These are phyloP conservation scores for Salix arbutifolia DNA, from an alignment of 345 rosid genomes.

Conservation along the genomic window DNA sequence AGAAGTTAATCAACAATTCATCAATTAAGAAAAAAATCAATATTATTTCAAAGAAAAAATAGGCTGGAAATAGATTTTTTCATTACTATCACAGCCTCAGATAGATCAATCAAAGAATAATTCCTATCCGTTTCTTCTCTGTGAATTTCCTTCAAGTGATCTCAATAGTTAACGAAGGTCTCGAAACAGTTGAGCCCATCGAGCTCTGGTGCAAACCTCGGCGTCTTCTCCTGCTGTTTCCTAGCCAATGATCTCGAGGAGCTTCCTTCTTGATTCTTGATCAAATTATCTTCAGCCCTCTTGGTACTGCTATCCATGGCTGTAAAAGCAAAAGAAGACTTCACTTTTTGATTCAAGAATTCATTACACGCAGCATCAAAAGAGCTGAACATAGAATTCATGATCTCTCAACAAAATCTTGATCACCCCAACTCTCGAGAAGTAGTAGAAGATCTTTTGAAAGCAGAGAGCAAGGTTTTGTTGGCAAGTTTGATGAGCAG, in stretches of 20 bases:
- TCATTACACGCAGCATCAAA: slow-evolving; percentile 63
- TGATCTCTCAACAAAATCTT: slow-evolving; percentile 10
- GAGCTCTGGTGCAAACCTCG: slow-evolving; percentile 53
- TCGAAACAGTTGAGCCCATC: slow-evolving; percentile 75
- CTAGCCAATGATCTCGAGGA: neutral
- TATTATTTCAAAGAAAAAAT: neutral
- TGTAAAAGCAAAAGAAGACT: slow-evolving; percentile 22
- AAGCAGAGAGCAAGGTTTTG: neutral
- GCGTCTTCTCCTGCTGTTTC: slow-evolving; percentile 19
- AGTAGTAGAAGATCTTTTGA: neutral
- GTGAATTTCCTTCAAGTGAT: neutral
- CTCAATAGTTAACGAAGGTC: slow-evolving; percentile 38
- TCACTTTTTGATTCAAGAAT: slow-evolving; percentile 39
- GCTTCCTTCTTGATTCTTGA: neutral
- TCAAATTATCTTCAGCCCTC: neutral
- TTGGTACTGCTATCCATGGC: neutral
- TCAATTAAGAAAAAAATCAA: neutral
- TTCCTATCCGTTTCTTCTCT: neutral
- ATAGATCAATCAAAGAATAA: neutral
- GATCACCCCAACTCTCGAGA: neutral
- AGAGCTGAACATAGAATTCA: slow-evolving; percentile 78
- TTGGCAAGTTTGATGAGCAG: neutral
- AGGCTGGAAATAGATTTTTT: neutral
- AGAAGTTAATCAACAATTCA: neutral
- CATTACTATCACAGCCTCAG: neutral